Evolutionary conservation across 2,329 filamentous ascomycete species (phyloP), one percentile per base, ranked within the genome.

Genomic region (Colletotrichum echinochloae): DNA sequence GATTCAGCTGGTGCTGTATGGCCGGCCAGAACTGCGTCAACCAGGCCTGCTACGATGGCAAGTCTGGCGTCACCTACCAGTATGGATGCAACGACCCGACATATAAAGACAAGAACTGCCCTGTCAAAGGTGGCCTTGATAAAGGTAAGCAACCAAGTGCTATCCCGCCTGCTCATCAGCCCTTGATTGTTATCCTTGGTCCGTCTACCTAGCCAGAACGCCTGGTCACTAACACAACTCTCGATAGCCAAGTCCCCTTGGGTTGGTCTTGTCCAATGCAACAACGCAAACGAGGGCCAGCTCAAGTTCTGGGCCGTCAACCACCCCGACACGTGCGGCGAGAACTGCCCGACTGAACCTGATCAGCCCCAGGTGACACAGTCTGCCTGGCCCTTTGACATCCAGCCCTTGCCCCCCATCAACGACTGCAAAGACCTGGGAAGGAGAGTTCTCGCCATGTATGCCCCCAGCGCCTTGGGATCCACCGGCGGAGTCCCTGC

Each of bases 51-150:
- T 71, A 56, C 51, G 49, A 71, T 4, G 28, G 14, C 18, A 26
- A 39, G 2, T 57, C 60, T 0, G 59, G 54, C 35, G 49, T 69
- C 5, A 71, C 69, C 0, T 71, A 71, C 3, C 65, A 69, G 41
- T 71, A 71, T 28, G 69, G 69, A 35, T 71, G 69, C 37, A 71
- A 69, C 16, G 65, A 71, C n/a, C 60, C 60, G n/a, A 70, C 49
- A 9, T 71, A 71, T n/a, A 30, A 51, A 2, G 65, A 71, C 55
- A n/a, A 60, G 20, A 69, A 52, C 49, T 71, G 69, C 20, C 69
- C 69, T 1, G 28, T 41, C 0, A 71, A 71, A 26, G 65, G 69
- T 1, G 65, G 65, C 12, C 55, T 71, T 0, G 69, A 71, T 16
- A 8, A 1, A 52, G 67, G 67, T 67, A 46, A 20, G 4, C 9